A percentile compares a stretch with the other conserved stretches of the same genome.
Evolutionary conservation across 192 early-diverging fungal species (phyloP).

Genomic region (Geranomyces variabilis): DNA sequence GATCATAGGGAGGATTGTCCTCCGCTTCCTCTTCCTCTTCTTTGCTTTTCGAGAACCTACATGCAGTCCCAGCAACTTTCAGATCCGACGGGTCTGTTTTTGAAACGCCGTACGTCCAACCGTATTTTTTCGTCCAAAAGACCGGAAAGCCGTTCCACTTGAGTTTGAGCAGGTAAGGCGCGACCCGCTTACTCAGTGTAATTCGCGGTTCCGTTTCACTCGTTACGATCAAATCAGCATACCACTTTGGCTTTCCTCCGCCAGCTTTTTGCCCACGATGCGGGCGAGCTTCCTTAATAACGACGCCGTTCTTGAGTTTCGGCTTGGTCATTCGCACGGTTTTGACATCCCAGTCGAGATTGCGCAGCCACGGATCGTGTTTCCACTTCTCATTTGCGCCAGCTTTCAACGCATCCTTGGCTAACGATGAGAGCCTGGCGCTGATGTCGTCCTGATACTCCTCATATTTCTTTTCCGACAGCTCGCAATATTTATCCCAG

Average conservation of each 20-base stretch:
- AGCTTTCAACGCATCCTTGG: slow-evolving; percentile 36
- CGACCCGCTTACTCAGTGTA: slow-evolving; percentile 68
- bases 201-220: slow-evolving; percentile 64
- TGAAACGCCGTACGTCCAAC: slow-evolving; percentile 85
- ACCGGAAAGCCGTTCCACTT: slow-evolving; percentile 84
- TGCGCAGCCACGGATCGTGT: slow-evolving; percentile 78
- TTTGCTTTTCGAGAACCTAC: slow-evolving; percentile 35
- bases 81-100: slow-evolving; percentile 32
- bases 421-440: slow-evolving; percentile 50
- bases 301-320: slow-evolving; percentile 10
- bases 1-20: slow-evolving; percentile 50
- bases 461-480: slow-evolving; percentile 57
- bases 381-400: slow-evolving; percentile 16
- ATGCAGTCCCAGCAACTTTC: neutral
- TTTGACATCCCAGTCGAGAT: slow-evolving; percentile 66
- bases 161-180: slow-evolving; percentile 81
- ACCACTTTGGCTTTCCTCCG: slow-evolving; percentile 66
- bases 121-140: slow-evolving; percentile 63
- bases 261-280: slow-evolving; percentile 39
- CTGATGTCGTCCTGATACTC: slow-evolving; percentile 61
- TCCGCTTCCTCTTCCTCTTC: neutral
- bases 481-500: slow-evolving; percentile 76
- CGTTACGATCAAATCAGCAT: slow-evolving; percentile 73
- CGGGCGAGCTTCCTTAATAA: slow-evolving; percentile 53
- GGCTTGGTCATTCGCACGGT: slow-evolving; percentile 49